A percentile compares a stretch with the other conserved stretches of the same genome.
Evolutionary conservation across 164 flowering plant species (phyloP).

Genomic region (Chimonanthus praecox): DNA sequence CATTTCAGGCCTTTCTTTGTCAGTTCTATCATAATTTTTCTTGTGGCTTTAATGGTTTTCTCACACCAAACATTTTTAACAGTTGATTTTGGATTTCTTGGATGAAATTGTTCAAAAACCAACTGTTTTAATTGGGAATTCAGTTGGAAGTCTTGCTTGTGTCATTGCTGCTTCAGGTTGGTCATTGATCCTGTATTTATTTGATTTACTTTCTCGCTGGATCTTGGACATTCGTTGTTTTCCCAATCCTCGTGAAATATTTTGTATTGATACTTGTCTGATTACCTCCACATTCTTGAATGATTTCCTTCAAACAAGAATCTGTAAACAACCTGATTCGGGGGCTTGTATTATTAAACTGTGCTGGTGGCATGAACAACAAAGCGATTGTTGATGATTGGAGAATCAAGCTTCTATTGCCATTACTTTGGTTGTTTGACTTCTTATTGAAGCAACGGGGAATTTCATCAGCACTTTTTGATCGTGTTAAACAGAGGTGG

Average conservation of each 20-base stretch:
- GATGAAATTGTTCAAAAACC: conserved; percentile 66
- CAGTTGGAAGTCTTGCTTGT: conserved; percentile 96
- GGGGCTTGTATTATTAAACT: conserved; percentile 80
- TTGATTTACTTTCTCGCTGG: neutral
- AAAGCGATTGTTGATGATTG: conserved; percentile 96
- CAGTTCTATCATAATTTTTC: neutral
- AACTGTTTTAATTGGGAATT: conserved; percentile 76
- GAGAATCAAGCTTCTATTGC: conserved; percentile 83
- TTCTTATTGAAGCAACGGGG: conserved; percentile 61
- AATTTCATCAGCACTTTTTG: conserved; percentile 70
- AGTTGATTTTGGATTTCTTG: conserved; percentile 83
- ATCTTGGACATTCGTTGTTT: neutral
- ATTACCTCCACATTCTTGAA: neutral
- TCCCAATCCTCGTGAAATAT: neutral
- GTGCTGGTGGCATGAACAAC: conserved; percentile 98
- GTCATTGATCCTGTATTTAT: neutral
- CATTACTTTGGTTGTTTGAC: conserved; percentile 77
- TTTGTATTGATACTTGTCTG: neutral
- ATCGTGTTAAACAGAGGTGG: conserved; percentile 70
- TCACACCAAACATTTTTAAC: conserved; percentile 17
- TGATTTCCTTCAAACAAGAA: conserved; percentile 29
- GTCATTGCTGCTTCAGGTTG: conserved; percentile 85
- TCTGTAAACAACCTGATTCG: conserved; percentile 37
- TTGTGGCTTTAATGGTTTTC: neutral
- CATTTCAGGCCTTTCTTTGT: neutral